These are phyloP conservation scores for Dicorynia guianensis DNA, from an alignment of 306 rosid species.

Conservation along the genomic window DNA sequence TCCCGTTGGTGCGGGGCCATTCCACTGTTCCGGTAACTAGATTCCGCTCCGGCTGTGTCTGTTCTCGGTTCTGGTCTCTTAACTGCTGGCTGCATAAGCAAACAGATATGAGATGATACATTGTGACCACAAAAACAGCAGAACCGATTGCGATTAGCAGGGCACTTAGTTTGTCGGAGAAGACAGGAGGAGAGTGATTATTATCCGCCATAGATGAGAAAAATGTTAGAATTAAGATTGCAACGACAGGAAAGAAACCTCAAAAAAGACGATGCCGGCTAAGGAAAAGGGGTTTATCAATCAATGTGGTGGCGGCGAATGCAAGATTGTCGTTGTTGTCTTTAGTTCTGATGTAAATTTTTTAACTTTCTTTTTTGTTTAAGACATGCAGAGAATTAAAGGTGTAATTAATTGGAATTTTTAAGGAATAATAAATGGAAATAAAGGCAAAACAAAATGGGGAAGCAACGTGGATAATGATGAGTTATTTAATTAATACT, in stretches of 20 bases:
- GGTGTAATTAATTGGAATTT: neutral
- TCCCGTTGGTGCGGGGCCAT: neutral
- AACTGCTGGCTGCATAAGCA: conserved; percentile 43
- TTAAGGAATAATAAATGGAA: neutral
- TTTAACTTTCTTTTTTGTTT: conserved; percentile 14
- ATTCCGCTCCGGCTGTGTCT: neutral
- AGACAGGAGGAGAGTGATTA: neutral
- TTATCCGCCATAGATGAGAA: conserved; percentile 37
- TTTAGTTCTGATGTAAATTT: conserved; percentile 7
- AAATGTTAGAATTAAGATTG: neutral
- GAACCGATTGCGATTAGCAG: conserved; percentile 56
- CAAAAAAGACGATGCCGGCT: conserved; percentile 30
- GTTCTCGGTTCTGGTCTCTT: neutral
- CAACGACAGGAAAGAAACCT: neutral
- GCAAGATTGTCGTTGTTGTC: conserved; percentile 33
- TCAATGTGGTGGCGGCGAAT: conserved; percentile 34
- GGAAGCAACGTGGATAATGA: too few species aligned
- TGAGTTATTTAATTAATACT: too few species aligned
- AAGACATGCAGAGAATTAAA: neutral
- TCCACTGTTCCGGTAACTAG: neutral
- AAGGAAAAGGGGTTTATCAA: neutral
- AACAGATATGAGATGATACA: conserved; percentile 53
- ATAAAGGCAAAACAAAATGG: neutral
- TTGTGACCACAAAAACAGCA: conserved; percentile 51
- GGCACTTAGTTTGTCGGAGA: conserved; percentile 19